Percentiles rank a stretch among this genome's conserved stretches.
Conservation (phyloP, 1,284 basidiomycete genomes). For the Mycosarcoma mackinlayi region DNA sequence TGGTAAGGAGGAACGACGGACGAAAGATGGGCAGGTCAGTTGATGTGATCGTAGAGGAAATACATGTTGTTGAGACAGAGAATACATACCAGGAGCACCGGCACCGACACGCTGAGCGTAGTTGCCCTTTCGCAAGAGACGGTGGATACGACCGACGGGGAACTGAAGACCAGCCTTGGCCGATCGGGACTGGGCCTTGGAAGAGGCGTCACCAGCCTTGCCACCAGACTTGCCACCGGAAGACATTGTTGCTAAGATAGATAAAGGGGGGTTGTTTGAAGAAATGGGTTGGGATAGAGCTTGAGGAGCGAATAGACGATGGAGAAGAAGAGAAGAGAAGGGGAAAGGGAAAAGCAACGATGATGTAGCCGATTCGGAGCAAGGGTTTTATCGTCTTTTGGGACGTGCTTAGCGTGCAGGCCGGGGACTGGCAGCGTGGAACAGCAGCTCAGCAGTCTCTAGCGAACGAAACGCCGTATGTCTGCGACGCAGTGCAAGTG, state of each 20-base stretch:
- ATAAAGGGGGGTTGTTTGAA: slow-evolving; percentile 21
- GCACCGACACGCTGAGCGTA: slow-evolving; percentile 82
- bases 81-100: slow-evolving; percentile 77
- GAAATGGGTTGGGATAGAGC: slow-evolving; percentile 24
- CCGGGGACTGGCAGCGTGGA: not conserved
- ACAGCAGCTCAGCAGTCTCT: slow-evolving; percentile 2
- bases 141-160: slow-evolving; percentile 92
- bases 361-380: slow-evolving; percentile 27
- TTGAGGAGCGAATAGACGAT: slow-evolving; percentile 33
- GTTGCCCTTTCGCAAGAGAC: slow-evolving; percentile 90
- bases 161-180: slow-evolving; percentile 81
- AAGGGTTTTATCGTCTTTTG: slow-evolving; percentile 46
- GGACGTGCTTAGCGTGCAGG: slow-evolving; percentile 10
- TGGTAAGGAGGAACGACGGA: slow-evolving; percentile 36
- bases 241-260: slow-evolving; percentile 49
- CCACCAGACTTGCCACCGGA: slow-evolving; percentile 71
- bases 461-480: too few species aligned
- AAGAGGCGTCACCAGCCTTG: slow-evolving; percentile 68
- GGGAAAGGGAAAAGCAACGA: slow-evolving; percentile 17
- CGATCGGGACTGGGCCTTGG: slow-evolving; percentile 78
- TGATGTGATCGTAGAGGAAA: not conserved
- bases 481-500: not conserved
- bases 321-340: slow-evolving; percentile 13
- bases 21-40: slow-evolving; percentile 9
- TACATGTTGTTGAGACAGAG: not conserved